Evolutionary conservation across 1,284 basidiomycete genomes (phyloP), one percentile per base, ranked within the genome.

Genomic region (Trametes pubescens): DNA sequence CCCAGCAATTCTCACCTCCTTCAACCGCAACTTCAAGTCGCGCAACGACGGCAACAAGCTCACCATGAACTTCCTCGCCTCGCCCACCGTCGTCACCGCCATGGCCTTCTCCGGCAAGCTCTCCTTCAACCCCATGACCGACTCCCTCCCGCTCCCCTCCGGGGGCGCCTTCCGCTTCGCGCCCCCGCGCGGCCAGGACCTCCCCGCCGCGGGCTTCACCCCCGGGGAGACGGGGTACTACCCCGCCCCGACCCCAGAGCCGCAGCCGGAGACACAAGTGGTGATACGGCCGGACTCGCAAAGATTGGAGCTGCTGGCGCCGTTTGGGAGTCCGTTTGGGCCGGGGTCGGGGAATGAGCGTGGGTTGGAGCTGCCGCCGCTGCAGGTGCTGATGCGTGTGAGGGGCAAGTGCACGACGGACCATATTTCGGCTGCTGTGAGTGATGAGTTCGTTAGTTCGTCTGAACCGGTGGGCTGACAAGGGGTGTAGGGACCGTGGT

Each of bases 321-420:
- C 98, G 3, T 99, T 99, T 78, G 68, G 79, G 2, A 92, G 89
- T 66, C 93, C 89, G 71, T 99, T 99, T 74, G 79, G 80, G 29
- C 72, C 79, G 62, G 77, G 79, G 51, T 75, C 78, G 46, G 74
- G 82, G 40, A 87, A 86, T 73, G 74, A 80, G 34, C 76, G 84
- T 66, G 83, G 85, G 21, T 79, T 91, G 58, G 98, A 99, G 82
- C 83, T 99, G 14, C 91, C 94, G 22, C 71, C 84, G 40, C 79
- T 96, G 76, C 93, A 88, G 72, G 94, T 97, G 63, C 78, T 99
- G 59, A 89, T 99, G 85, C 83, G 96, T 29, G 94, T 99, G 18
- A 83, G 94, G 69, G 98, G 98, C 52, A 99, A 99, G 81, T 99
- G 97, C 79, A 99, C 97, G 18, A 99, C 98, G 32, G 98, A 99